A percentile compares a stretch with the other conserved stretches of the same genome.
These are phyloP conservation scores for Hirsutella thompsonii DNA, from an alignment of 2,329 filamentous ascomycete genomes.

Conservation along the genomic window DNA sequence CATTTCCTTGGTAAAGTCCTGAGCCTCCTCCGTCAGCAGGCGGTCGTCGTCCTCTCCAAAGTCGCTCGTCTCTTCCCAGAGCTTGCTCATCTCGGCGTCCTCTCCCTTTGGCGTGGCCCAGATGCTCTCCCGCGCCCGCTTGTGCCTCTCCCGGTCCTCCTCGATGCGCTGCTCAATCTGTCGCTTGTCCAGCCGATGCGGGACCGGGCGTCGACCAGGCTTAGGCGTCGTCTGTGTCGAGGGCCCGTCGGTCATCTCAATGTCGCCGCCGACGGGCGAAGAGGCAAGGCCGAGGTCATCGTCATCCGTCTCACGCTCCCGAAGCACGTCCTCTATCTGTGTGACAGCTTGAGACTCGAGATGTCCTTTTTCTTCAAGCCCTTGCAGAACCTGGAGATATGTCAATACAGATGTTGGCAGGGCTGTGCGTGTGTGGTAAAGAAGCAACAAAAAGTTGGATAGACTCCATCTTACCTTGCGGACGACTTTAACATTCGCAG, in stretches of 20 bases:
- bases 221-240: constrained; percentile 27
- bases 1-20: constrained; percentile 31
- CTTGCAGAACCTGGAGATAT: constrained; percentile 45
- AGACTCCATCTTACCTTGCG: constrained; percentile 46
- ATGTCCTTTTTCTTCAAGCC: constrained; percentile 57
- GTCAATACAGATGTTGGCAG: background rate
- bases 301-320: constrained; percentile 57
- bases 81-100: constrained; percentile 59
- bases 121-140: constrained; percentile 78
- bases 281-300: constrained; percentile 41
- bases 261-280: constrained; percentile 33
- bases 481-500: constrained; percentile 88
- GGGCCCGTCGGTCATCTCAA: constrained; percentile 26
- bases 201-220: constrained; percentile 16
- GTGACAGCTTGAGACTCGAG: constrained; percentile 60
- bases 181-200: constrained; percentile 56
- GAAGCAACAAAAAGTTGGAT: background rate
- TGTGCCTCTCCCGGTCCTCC: constrained; percentile 90
- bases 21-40: constrained; percentile 59
- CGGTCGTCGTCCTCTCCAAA: constrained; percentile 77
- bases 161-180: constrained; percentile 95
- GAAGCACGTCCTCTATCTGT: constrained; percentile 75
- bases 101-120: constrained; percentile 65
- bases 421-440: background rate
- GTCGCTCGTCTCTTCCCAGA: constrained; percentile 82